Evolutionary conservation across 1,284 basidiomycete genomes (phyloP), one percentile per base, ranked within the genome.

Genomic region (Pseudozyma flocculosa): DNA sequence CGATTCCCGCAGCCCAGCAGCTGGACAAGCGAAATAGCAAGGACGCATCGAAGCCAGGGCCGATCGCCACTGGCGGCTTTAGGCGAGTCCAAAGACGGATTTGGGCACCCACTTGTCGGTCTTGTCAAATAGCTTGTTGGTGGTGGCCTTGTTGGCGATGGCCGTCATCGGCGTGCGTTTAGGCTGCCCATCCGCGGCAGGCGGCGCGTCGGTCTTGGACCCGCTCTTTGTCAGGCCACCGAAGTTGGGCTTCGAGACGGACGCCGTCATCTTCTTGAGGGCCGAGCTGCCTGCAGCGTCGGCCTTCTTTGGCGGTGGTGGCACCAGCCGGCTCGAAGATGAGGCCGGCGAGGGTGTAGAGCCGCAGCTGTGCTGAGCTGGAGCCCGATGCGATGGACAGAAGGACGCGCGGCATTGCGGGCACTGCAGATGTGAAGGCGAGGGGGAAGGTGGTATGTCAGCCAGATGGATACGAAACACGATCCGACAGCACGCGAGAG

Each of bases 31-130:
- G n/a, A n/a, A n/a, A n/a, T n/a, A n/a, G n/a, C n/a, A n/a, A n/a
- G n/a, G n/a, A n/a, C n/a, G n/a, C n/a, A n/a, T n/a, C n/a, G n/a
- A n/a, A n/a, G n/a, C n/a, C n/a, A n/a, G n/a, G n/a, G n/a, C n/a
- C n/a, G n/a, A n/a, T n/a, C n/a, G n/a, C n/a, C n/a, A n/a, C n/a
- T n/a, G n/a, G n/a, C n/a, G n/a, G n/a, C n/a, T 36, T 61, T 54
- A 65, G 38, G 57, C 68, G 43, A 54, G 47, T 44, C 67, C 66
- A 67, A 71, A 71, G 45, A 71, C 56, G 17, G 68, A 67, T 43
- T 46, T 58, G 36, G 66, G 66, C 48, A 71, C 68, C 68, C 68
- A 71, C 68, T 71, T 71, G 54, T 71, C 60, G 41, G 58, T 58
- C 50, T 70, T 72, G 49, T 59, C 62, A 50, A 61, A 65, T 48